Evolutionary conservation across 345 rosid genomes (phyloP), one percentile per base, ranked within the genome.

Genomic region (Laguncularia racemosa): DNA sequence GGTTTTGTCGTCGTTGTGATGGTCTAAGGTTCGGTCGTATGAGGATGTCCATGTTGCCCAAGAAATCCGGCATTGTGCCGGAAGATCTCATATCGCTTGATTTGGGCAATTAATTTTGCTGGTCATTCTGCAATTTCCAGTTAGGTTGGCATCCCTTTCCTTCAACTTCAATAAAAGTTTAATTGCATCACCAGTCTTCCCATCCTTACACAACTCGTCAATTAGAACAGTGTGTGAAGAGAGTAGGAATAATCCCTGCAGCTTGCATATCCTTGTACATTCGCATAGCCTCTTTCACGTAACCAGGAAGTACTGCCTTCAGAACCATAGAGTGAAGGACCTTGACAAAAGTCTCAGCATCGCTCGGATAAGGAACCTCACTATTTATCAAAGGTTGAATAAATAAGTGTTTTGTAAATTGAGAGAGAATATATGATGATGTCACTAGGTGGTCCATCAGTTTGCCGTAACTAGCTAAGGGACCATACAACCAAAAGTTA

Each of bases 401-500:
- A 48, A 92, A 91, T 56, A 92, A 71, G 77, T 86, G 89, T 57
- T 85, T 89, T 21, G 98, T 89, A 54, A 78, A 83, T 15, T 93
- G 91, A 60, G 96, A 89, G 70, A 92, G 72, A 71, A 92, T 81
- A 64, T 74, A 71, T 13, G 98, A 89, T 46, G 98, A 92, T 20
- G 96, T 89, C 69, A 83, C 95, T 68, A 89, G 70, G 72, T 89
- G 98, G 58, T 89, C 98, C 98, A 92, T 83, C 63, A 86, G 88
- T 72, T 79, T 89, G 59, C 91, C 93, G 75, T 83, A 80, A 77
- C 95, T 79, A 53, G 95, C 84, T 71, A 92, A 77, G 16, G 98
- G 88, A 80, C 95, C 91, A 76, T 83, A 86, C 58, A 92, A 81
- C 98, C 98, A 92, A 12, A 78, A 78, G 78, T 71, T 78, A 82